Base-by-base conservation (phyloP, 495 filamentous ascomycete genomes). In the Lasiosphaeris hirsuta region DNA sequence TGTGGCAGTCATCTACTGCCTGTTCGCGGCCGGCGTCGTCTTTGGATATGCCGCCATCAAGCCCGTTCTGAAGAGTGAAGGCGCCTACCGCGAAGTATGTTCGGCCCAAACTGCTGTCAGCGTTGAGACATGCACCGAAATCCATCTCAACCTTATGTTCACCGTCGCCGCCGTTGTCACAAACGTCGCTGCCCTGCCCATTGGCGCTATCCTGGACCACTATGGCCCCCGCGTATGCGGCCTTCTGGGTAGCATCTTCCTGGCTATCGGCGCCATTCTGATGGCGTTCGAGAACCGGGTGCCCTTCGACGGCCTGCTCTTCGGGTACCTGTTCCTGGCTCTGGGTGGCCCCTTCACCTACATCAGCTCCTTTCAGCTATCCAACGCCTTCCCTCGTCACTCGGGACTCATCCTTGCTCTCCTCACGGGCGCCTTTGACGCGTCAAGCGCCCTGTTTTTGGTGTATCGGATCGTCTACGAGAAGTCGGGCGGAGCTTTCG, bases 91-190 rank as follows among this genome's bases (percentile, higher is more conserved):
- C 42, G 74, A 89, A 37, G 66, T 73, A 2, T 95, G 90, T 63
- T 38, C 63, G 10, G 61, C 35, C 11, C 72, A 62, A 23, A 54
- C 30, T 30, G 82, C 89, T 61, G 60, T 87, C 30, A 77, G 85
- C 38, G 70, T 79, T 6, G 75, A 81, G 50, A 84, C 85, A 0
- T 78, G 79, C 53, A 82, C 91, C 15, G 91, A 96, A 68, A 85
- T 96, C 46, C 82, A 86, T 46, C 78, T 96, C 46, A 96, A 96
- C 69, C 72, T 96, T 56, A 96, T 96, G 92, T 96, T 96, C 76
- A 96, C 91, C 34, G 79, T 89, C 37, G 91, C 90, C n/a, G 91
- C 90, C 11, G 92, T 96, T 14, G 86, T 81, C 4, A 96, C 92
- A 37, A 83, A 82, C 47, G 86, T 93, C 14, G 86, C 83, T 14